Evolutionary conservation across 371 early-diverging fungal species (phyloP).

Genomic region (Phascolomyces articulosus): DNA sequence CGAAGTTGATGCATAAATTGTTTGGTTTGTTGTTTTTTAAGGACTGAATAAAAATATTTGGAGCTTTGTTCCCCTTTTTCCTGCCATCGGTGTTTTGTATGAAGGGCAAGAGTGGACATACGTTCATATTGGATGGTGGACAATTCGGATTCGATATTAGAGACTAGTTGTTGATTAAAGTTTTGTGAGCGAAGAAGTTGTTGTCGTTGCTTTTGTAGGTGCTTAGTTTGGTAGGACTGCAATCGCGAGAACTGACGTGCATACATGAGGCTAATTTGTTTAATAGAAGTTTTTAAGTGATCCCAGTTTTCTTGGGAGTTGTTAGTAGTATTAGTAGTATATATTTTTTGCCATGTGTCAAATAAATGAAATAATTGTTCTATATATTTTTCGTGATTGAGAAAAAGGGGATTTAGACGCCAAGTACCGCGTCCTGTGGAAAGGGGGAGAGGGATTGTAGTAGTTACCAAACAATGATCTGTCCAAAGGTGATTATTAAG

Average conservation of each 20-base stretch:
- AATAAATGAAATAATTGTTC: background rate
- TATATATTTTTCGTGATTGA: background rate
- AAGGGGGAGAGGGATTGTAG: background rate
- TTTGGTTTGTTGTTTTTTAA: background rate
- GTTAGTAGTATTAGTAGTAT: too few species aligned
- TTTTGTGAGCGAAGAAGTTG: background rate
- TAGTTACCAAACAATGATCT: slow-evolving; percentile 3
- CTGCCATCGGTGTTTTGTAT: background rate
- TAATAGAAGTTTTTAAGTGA: background rate
- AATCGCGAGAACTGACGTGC: background rate
- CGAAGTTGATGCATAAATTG: background rate
- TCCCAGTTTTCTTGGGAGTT: background rate
- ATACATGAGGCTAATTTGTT: background rate
- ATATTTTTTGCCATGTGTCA: background rate
- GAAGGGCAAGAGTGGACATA: background rate
- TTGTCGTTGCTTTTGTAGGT: background rate
- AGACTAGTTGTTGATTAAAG: background rate
- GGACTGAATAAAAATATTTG: slow-evolving; percentile 5
- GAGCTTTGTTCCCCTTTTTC: background rate
- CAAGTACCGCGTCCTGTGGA: background rate
- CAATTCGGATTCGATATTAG: background rate
- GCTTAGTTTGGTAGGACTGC: background rate
- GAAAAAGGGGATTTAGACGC: background rate
- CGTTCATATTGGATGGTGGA: background rate
- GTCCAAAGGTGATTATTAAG: background rate